phyloP scores from a whole-genome alignment of 2,329 filamentous ascomycete genomes.

The Coniochaeta sp. region DNA sequence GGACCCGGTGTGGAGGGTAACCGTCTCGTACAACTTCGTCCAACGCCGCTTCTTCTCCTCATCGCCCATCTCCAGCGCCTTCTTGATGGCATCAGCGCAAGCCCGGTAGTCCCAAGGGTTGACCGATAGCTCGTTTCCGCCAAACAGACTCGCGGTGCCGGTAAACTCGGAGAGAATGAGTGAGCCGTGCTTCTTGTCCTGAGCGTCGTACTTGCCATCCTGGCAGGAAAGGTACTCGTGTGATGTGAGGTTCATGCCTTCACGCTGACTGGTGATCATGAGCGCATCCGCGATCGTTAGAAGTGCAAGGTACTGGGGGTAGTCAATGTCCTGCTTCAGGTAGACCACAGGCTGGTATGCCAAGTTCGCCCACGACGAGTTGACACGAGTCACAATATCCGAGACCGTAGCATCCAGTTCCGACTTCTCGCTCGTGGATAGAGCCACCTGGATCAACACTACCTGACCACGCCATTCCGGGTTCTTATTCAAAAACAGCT shows the following conservation, averaged over 20 bases:
- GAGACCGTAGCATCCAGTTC: conserved; percentile 85
- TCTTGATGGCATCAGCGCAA: conserved; percentile 78
- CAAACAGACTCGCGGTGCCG: conserved; percentile 81
- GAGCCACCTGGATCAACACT: conserved; percentile 88
- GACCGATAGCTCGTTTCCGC: conserved; percentile 71
- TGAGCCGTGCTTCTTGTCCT: conserved; percentile 78
- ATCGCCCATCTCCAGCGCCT: conserved; percentile 71
- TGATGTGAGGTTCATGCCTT: conserved; percentile 94
- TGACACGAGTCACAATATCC: conserved; percentile 91
- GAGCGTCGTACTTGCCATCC: conserved; percentile 60
- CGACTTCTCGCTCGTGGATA: conserved; percentile 80
- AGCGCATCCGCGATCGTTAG: conserved; percentile 84
- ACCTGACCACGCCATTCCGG: conserved; percentile 84
- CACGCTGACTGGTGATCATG: conserved; percentile 91
- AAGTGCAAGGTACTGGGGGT: conserved; percentile 86
- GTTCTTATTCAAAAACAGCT: conserved; percentile 90
- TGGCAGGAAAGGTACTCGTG: conserved; percentile 94
- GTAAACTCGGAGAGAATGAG: conserved; percentile 94
- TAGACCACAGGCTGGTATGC: conserved; percentile 91
- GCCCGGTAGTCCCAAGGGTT: conserved; percentile 95
- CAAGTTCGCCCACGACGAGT: conserved; percentile 83
- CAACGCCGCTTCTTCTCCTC: conserved; percentile 71
- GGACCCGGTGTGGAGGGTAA: conserved; percentile 74
- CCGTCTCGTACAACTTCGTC: conserved; percentile 63
- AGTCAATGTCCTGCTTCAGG: conserved; percentile 89